phyloP scores from a whole-genome alignment of 345 rosid genomes.

The Heritiera fomes region DNA sequence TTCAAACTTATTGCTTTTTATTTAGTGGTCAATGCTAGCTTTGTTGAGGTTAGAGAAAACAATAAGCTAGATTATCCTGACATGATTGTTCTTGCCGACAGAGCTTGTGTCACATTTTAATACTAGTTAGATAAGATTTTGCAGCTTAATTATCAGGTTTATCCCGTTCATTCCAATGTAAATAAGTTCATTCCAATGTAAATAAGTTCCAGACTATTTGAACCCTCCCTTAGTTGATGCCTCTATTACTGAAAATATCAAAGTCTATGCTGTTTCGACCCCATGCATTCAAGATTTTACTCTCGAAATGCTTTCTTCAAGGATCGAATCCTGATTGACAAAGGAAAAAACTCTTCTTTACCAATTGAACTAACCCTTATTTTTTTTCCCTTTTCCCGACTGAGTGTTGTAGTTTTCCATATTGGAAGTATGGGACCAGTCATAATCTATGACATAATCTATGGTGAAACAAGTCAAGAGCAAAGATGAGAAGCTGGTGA shows the following conservation, averaged over 20 bases:
- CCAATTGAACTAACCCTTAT: no score
- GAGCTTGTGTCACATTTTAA: neutral
- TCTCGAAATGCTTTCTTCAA: no score
- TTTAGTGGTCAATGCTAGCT: conserved; percentile 10
- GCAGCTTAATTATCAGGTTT: neutral
- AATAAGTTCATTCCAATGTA: neutral
- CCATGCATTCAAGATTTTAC: no score
- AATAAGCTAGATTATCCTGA: neutral
- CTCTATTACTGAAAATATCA: neutral
- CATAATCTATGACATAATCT: conserved; percentile 20
- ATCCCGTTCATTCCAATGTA: neutral
- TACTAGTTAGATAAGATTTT: neutral
- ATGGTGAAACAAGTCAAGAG: conserved; percentile 10
- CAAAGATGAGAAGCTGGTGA: conserved; percentile 12
- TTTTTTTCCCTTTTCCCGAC: neutral
- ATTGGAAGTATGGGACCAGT: neutral
- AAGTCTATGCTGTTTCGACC: neutral
- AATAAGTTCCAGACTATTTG: neutral
- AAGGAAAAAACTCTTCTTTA: no score
- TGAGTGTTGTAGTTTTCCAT: neutral
- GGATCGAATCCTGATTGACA: no score
- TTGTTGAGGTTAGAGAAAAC: conserved; percentile 12
- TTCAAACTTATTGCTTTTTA: neutral
- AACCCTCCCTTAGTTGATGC: neutral
- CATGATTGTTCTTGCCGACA: neutral